phyloP scores from a whole-genome alignment of 441 rosid genomes.

The Arabidopsis lyrata region DNA sequence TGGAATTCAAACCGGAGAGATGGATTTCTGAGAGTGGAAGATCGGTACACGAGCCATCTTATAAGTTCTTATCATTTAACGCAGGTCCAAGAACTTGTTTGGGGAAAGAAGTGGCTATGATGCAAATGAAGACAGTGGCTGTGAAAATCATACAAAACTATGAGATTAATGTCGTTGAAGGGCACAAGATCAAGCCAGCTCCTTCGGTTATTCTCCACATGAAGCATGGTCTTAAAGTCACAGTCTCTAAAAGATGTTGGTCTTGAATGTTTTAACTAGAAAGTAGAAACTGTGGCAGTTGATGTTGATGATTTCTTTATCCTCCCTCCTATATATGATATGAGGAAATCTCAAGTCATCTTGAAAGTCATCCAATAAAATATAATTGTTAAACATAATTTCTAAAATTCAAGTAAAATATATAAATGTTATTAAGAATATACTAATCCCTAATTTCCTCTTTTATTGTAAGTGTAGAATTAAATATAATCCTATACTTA shows the following conservation, averaged over 20 bases:
- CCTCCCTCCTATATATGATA: too few relatives aligned
- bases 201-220: slow-evolving; percentile 51
- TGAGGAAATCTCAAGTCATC: slow-evolving; percentile 2
- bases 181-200: slow-evolving; percentile 46
- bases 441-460: too few relatives aligned
- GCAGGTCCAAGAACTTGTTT: slow-evolving; percentile 80
- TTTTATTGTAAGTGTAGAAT: too few relatives aligned
- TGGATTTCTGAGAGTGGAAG: slow-evolving; percentile 59
- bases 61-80: slow-evolving; percentile 71
- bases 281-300: slow-evolving; percentile 17
- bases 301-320: slow-evolving; percentile 22
- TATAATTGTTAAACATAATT: neutral
- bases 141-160: slow-evolving; percentile 49
- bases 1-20: slow-evolving; percentile 73
- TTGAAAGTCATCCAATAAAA: slow-evolving; percentile 24
- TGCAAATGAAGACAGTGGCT: slow-evolving; percentile 62
- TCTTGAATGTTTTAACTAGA: slow-evolving; percentile 17
- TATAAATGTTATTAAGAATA: too few relatives aligned
- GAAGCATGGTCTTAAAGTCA: slow-evolving; percentile 51
- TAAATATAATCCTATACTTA: too few relatives aligned
- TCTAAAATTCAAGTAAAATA: too few relatives aligned
- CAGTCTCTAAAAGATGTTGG: slow-evolving; percentile 40
- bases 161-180: slow-evolving; percentile 49
- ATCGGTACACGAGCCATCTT: slow-evolving; percentile 59
- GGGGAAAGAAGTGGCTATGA: slow-evolving; percentile 67